phyloP scores from a whole-genome alignment of 352 stramenopile species.

The Phytopythium litorale region DNA sequence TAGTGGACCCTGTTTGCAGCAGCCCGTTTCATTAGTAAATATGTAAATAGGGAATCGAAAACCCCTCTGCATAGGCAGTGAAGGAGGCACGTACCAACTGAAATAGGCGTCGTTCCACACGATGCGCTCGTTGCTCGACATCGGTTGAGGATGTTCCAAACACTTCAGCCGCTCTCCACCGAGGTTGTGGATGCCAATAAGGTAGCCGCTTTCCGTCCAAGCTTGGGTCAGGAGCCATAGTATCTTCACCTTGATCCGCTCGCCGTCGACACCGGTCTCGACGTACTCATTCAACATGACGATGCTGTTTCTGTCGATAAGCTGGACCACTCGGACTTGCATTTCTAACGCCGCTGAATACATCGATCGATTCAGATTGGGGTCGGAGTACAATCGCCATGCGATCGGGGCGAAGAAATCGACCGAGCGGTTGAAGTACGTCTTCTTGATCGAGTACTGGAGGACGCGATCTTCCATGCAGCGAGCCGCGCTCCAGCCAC shows the following conservation, averaged over 20 bases:
- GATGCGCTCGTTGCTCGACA: not conserved
- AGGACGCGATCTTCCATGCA: not conserved
- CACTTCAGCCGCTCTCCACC: not conserved
- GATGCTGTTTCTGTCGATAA: not conserved
- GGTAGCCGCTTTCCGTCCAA: not conserved
- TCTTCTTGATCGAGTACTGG: not conserved
- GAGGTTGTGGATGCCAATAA: not conserved
- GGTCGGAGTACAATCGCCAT: not conserved
- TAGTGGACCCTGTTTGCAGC: not conserved
- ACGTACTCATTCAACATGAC: slow-evolving; percentile 1
- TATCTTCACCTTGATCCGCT: slow-evolving; percentile 1
- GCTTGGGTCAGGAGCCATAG: not conserved
- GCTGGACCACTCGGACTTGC: slow-evolving; percentile 1
- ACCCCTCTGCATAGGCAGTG: no score
- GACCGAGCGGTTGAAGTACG: not conserved
- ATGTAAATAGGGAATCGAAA: no score
- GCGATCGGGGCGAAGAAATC: not conserved
- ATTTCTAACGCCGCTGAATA: not conserved
- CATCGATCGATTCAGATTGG: not conserved
- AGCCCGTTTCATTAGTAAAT: no score
- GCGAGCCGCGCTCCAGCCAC: not conserved
- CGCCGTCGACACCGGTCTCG: not conserved
- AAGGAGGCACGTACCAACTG: no score
- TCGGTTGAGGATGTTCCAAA: not conserved
- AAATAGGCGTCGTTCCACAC: slow-evolving; percentile 2